Evolutionary conservation across 1,139 yeast species (phyloP), one percentile per base, ranked within the genome.

Genomic region (Scheffersomyces quercinus): DNA sequence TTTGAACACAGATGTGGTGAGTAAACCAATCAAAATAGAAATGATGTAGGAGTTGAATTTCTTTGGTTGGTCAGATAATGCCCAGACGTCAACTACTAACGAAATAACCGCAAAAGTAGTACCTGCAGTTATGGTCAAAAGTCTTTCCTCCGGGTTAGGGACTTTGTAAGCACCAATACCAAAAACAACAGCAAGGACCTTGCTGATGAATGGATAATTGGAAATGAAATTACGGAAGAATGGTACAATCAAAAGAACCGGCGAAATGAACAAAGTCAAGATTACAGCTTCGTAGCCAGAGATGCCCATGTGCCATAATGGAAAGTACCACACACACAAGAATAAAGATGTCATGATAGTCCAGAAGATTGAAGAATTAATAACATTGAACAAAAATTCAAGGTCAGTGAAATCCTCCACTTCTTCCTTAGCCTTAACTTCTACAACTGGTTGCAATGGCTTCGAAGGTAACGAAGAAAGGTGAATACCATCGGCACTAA

Each of bases 271-370:
- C 24, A 83, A 68, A 3, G 83, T 60, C 10, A 64, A 49, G 39
- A 89, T 73, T 2, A 83, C 78, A 0, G 87, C 86, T 64, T 93
- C 99, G 61, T 87, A 90, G 3, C 99, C 99, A 2, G 96, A 86
- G 45, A 93, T 85, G 7, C 98, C 98, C 98, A 93, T 90, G 60
- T 86, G 81, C 99, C 99, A 93, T 49, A 93, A 74, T 13, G 99
- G 99, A 74, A 93, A 93, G 68, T 88, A 89, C 99, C 99, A 93
- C 40, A 93, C 84, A 58, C 95, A 82, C 46, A 95, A 76, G 41
- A 90, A 86, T 49, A 93, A 70, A 0, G 97, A 80, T 1, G 98
- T 86, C 39, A 82, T 55, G 14, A 85, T 83, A 0, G 97, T 76
- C 97, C 97, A 93, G 61, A 88, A 88, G 45, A 88, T 74, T 60